Base-by-base conservation (phyloP, 1,284 basidiomycete species). In the Pseudomicrostroma phylloplanum region DNA sequence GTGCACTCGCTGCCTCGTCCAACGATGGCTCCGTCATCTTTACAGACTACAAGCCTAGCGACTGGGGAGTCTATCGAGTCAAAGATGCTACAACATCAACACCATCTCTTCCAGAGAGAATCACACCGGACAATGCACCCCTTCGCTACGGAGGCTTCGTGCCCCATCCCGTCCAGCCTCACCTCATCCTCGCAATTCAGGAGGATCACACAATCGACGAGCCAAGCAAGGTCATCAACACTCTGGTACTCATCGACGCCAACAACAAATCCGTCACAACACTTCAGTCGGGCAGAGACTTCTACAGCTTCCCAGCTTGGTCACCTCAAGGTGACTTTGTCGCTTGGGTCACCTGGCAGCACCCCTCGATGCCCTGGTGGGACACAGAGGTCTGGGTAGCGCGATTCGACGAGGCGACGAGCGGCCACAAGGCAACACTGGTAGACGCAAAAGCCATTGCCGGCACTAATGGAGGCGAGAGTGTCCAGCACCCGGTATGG, bases 331-430 rank as follows among this genome's bases (percentile, higher is more conserved):
- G 88, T 0, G 81, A 79, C 21, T 83, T 83, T 51, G 70, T 91
- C 19, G 84, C 84, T 2, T 91, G 87, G 86, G 81, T 86, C 55
- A 83, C 87, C 64, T 91, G 89, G 89, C 71, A 75, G 40, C 80
- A 81, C 66, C 89, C 89, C 0, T 85, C 89, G 71, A 90, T 91
- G 89, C 88, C 89, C 21, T 91, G 88, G 87, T 86, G 89, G 69
- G 87, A 86, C 19, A 83, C 85, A 0, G 81, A 87, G 70, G 80
- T 90, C 43, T 81, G 83, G 68, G 77, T 88, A 25, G 87, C 84
- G 0, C 46, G 81, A 12, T 73, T 83, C 30, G 66, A 48, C 46
- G 46, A n/a, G 46, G 64, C 6, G 30, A 57, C 9, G 56, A 56
- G 15, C 58, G 48, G 6, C 54, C 56, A n/a, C 21, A 43, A 36